Evolutionary conservation across 2,329 filamentous ascomycete species (phyloP).

Genomic region (Fusarium oligoseptatum): DNA sequence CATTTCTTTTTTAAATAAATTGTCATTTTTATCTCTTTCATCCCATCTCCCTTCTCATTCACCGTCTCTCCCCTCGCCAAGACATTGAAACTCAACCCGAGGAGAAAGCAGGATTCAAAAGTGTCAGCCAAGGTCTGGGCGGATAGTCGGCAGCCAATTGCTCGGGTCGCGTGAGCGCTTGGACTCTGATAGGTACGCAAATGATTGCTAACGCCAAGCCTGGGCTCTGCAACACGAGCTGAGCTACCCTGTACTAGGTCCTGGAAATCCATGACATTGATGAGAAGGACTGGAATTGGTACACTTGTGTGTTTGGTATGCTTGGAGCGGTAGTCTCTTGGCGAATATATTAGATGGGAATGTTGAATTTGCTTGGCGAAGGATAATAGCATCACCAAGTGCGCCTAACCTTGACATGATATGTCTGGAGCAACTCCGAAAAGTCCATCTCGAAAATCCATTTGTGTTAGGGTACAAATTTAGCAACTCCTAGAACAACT

Average conservation of each 20-base stretch:
- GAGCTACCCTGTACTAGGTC: not conserved
- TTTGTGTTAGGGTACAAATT: not conserved
- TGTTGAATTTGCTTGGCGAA: not conserved
- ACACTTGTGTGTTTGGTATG: not conserved
- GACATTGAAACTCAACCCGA: not conserved
- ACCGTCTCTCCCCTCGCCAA: not conserved
- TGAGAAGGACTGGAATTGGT: not conserved
- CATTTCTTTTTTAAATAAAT: not conserved
- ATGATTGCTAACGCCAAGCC: not conserved
- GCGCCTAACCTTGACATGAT: not conserved
- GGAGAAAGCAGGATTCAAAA: not conserved
- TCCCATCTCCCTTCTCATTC: not conserved
- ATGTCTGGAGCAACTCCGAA: not conserved
- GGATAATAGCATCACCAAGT: not conserved
- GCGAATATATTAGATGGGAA: not conserved
- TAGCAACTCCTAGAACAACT: not conserved
- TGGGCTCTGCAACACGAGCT: not conserved
- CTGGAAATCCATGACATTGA: not conserved
- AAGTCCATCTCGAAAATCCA: not conserved
- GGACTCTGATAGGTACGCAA: not conserved
- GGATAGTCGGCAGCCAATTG: slow-evolving; percentile 1
- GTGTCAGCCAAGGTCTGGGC: slow-evolving; percentile 19
- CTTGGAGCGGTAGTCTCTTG: not conserved
- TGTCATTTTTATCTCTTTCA: not conserved
- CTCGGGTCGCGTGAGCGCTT: slow-evolving; percentile 26